Conservation (phyloP, 495 filamentous ascomycete genomes). For the Parathielavia hyrcaniae region DNA sequence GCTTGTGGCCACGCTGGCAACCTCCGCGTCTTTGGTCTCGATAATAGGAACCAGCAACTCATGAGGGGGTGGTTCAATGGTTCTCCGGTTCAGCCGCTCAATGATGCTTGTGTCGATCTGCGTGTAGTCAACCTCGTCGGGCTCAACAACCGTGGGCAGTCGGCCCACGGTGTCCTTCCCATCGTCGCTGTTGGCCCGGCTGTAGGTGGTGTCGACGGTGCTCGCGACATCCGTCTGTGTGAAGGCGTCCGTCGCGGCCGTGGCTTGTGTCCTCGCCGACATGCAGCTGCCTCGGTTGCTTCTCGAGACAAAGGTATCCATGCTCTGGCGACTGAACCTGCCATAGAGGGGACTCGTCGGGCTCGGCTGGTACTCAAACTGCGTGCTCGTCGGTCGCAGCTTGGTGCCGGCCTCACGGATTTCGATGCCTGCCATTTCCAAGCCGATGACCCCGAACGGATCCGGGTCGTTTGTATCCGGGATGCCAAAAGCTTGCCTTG, state of each 20-base stretch:
- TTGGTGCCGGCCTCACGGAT: constrained; percentile 79
- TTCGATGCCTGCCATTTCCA: constrained; percentile 77
- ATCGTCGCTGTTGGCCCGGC: constrained; percentile 44
- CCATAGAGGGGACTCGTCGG: constrained; percentile 70
- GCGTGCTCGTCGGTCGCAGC: constrained; percentile 59
- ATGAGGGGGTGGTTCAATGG: constrained; percentile 19
- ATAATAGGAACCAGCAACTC: neutral
- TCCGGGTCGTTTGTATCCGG: constrained; percentile 75
- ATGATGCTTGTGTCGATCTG: constrained; percentile 47
- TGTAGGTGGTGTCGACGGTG: constrained; percentile 45
- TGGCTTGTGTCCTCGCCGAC: constrained; percentile 49
- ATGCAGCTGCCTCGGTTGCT: constrained; percentile 65
- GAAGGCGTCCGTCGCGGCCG: constrained; percentile 53
- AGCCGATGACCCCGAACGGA: constrained; percentile 78
- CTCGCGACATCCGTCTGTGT: constrained; percentile 50
- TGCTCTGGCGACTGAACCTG: constrained; percentile 61
- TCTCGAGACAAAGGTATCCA: constrained; percentile 52
- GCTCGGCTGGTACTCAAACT: constrained; percentile 73
- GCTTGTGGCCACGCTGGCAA: neutral
- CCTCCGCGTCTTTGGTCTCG: constrained; percentile 14
- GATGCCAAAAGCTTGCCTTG: constrained; percentile 58
- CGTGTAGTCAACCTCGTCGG: constrained; percentile 49
- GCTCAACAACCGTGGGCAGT: constrained; percentile 36
- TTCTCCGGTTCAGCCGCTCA: constrained; percentile 28
- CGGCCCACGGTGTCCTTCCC: constrained; percentile 37